phyloP scores from a whole-genome alignment of 75 land plant species.

The Larix kaempferi region DNA sequence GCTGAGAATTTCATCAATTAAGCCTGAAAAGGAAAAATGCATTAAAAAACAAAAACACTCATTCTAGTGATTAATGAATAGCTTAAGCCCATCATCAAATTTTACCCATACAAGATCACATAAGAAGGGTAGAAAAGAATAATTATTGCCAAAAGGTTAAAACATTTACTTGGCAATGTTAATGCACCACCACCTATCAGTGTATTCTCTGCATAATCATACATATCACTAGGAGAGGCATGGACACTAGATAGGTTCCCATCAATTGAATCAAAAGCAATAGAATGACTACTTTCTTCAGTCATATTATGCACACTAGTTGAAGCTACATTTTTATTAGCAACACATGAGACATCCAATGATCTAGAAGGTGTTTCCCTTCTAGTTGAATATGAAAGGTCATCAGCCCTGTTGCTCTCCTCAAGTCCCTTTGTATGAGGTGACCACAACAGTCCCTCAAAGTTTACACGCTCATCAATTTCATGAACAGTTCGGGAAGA shows the following conservation, averaged over 20 bases:
- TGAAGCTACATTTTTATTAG: slow-evolving; percentile 13
- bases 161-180: slow-evolving; percentile 58
- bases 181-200: slow-evolving; percentile 14
- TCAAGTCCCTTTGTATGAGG: slow-evolving; percentile 27
- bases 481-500: slow-evolving; percentile 33
- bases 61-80: neutral
- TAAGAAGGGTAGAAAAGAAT: neutral
- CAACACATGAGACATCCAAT: slow-evolving; percentile 4
- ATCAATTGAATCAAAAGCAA: slow-evolving; percentile 24
- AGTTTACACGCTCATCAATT: slow-evolving; percentile 33
- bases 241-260: slow-evolving; percentile 17
- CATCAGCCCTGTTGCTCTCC: slow-evolving; percentile 7
- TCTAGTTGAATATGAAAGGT: slow-evolving; percentile 6
- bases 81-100: neutral
- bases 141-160: slow-evolving; percentile 1
- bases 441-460: slow-evolving; percentile 19
- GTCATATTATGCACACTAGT: slow-evolving; percentile 4
- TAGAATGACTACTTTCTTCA: slow-evolving; percentile 20
- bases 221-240: slow-evolving; percentile 22
- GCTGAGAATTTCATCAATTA: slow-evolving; percentile 69
- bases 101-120: no score
- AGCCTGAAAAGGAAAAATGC: slow-evolving; percentile 32
- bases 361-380: slow-evolving; percentile 25
- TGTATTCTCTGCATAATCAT: slow-evolving; percentile 34
- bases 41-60: neutral